Evolutionary conservation across 495 filamentous ascomycete genomes (phyloP).

Genomic region (Parmelia sp.): DNA sequence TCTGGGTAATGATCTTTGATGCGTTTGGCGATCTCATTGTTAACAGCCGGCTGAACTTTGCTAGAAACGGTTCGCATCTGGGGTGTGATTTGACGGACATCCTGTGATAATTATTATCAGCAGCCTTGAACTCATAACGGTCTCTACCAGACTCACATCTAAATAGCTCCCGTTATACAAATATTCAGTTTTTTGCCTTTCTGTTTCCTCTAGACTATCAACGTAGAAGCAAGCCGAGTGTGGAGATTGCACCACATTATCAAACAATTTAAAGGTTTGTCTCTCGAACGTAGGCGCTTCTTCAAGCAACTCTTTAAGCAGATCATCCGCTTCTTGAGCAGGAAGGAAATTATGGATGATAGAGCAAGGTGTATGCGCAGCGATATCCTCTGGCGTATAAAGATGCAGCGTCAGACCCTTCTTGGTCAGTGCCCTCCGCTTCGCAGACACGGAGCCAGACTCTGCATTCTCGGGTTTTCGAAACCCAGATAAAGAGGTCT

Average conservation of each 20-base stretch:
- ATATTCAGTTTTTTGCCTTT: slow-evolving; percentile 67
- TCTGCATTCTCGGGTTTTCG: neutral
- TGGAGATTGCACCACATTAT: slow-evolving; percentile 70
- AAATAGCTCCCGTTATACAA: slow-evolving; percentile 73
- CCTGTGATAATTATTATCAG: slow-evolving; percentile 34
- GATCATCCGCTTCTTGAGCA: slow-evolving; percentile 56
- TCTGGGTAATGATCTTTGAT: slow-evolving; percentile 56
- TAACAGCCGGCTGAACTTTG: slow-evolving; percentile 66
- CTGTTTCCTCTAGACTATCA: slow-evolving; percentile 51
- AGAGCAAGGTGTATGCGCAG: slow-evolving; percentile 75
- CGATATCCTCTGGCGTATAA: slow-evolving; percentile 70
- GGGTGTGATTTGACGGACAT: slow-evolving; percentile 68
- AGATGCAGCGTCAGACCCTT: slow-evolving; percentile 80
- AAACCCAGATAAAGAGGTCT: slow-evolving; percentile 48
- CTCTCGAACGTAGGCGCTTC: slow-evolving; percentile 70
- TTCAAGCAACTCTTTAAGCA: slow-evolving; percentile 68
- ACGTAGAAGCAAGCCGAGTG: slow-evolving; percentile 82
- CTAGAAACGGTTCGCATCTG: slow-evolving; percentile 59
- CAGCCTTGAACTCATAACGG: neutral
- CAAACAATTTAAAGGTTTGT: slow-evolving; percentile 77
- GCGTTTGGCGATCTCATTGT: slow-evolving; percentile 59
- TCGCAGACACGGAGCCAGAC: slow-evolving; percentile 13
- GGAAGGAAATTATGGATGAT: slow-evolving; percentile 90
- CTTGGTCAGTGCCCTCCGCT: slow-evolving; percentile 49
- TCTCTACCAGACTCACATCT: slow-evolving; percentile 34